Base-by-base conservation (phyloP, 805 yeast species). In the Hanseniaspora vineae region DNA sequence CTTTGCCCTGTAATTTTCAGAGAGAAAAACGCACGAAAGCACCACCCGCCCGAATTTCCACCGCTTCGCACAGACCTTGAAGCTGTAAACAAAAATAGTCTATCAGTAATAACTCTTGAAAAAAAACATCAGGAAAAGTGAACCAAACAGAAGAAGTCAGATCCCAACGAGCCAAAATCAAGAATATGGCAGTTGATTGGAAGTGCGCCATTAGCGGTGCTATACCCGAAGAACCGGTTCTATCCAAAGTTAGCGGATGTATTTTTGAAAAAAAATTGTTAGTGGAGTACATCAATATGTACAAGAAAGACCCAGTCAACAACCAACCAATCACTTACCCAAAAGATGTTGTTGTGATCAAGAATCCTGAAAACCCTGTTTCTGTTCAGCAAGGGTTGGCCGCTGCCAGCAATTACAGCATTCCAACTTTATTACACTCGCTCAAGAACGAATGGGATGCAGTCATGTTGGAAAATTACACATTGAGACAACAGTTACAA, bases 371-470 rank as follows among this genome's bases (percentile, higher is more conserved):
- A 67, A 47, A 65, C 61, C 53, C 14, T 33, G 37, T n/a, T n/a
- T 83, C 94, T 0, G 15, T 33, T 11, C 40, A 37, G 19, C 40
- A n/a, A n/a, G 40, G 40, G 4, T 17, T 37, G 40, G 40, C n/a
- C n/a, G 12, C 19, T 19, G n/a, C 40, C 5, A 43, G 56, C 5
- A 61, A 60, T 43, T 62, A 62, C 46, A 58, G 64, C 40, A 84
- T 89, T 31, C 97, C 97, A 0, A 70, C 84, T 3, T 64, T 89
- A 55, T 67, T 89, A 45, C 70, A 85, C 2, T 68, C 83, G 1
- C 77, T 89, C 52, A 96, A 89, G 60, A 78, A 81, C 50, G 96
- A 88, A 62, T 89, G 94, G 88, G 97, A 89, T 58, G 77, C 96
- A 0, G 60, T 85, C 42, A 84, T 90, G 31, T 66, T 89, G 46